These are phyloP conservation scores for Coemansia sp. DNA, from an alignment of 192 early-diverging fungal genomes.

Conservation along the genomic window DNA sequence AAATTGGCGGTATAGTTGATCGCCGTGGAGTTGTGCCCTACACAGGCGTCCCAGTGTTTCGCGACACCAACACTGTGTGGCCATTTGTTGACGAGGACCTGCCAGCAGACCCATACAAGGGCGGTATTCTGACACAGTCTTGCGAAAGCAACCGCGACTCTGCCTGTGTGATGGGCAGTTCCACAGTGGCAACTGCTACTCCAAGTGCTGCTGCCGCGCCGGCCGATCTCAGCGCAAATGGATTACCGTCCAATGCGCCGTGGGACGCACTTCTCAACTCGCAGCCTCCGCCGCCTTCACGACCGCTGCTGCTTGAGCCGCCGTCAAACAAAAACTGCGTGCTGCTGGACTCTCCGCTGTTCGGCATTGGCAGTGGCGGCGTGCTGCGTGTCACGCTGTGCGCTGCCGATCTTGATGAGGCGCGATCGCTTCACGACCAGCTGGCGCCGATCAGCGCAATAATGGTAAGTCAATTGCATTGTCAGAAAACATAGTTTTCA, in stretches of 20 bases:
- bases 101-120: constrained; percentile 25
- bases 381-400: constrained; percentile 92
- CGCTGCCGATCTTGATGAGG: constrained; percentile 90
- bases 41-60: constrained; percentile 92
- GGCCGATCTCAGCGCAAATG: neutral
- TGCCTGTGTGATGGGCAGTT: constrained; percentile 35
- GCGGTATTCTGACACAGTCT: neutral
- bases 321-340: constrained; percentile 65
- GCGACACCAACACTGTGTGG: constrained; percentile 80
- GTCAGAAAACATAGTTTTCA: neutral
- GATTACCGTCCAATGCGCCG: neutral
- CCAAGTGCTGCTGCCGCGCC: neutral
- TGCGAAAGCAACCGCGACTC: constrained; percentile 61
- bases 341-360: constrained; percentile 94
- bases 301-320: constrained; percentile 7
- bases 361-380: constrained; percentile 97
- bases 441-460: constrained; percentile 89
- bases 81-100: constrained; percentile 80
- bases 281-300: neutral
- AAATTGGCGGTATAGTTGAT: constrained; percentile 87
- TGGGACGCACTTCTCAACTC: neutral
- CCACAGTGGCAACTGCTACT: neutral
- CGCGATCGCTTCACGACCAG: constrained; percentile 90
- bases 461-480: constrained; percentile 57
- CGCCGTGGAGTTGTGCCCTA: constrained; percentile 90